Percentiles rank a stretch among this genome's conserved stretches.
phyloP scores from a whole-genome alignment of 345 rosid genomes.

The Durio zibethinus region DNA sequence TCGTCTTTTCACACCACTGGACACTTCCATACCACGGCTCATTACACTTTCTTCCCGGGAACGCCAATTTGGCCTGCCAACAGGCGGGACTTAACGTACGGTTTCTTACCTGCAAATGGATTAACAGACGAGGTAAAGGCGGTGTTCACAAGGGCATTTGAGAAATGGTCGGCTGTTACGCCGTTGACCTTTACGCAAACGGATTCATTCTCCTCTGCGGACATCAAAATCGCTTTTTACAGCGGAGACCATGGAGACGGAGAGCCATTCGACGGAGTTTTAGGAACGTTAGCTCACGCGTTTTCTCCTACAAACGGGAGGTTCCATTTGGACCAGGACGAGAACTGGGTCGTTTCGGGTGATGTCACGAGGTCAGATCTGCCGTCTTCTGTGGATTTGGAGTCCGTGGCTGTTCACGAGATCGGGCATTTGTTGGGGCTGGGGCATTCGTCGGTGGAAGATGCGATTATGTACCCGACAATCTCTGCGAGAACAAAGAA shows the following conservation, averaged over 20 bases:
- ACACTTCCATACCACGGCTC: constrained; percentile 52
- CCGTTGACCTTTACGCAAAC: constrained; percentile 57
- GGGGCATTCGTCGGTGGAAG: constrained; percentile 82
- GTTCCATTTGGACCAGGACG: constrained; percentile 71
- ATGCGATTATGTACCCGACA: constrained; percentile 79
- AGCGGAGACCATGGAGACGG: constrained; percentile 90
- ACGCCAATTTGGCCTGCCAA: constrained; percentile 62
- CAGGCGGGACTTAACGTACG: constrained; percentile 56
- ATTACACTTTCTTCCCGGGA: constrained; percentile 68
- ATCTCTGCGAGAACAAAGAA: constrained; percentile 60
- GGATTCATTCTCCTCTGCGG: constrained; percentile 32
- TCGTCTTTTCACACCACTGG: constrained; percentile 17
- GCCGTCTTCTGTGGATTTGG: constrained; percentile 65
- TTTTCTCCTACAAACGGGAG: constrained; percentile 81
- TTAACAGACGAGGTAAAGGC: constrained; percentile 45
- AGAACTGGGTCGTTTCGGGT: constrained; percentile 68
- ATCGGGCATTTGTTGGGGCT: constrained; percentile 90
- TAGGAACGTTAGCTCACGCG: constrained; percentile 91
- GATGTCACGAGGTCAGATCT: constrained; percentile 27
- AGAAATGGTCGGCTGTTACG: constrained; percentile 65
- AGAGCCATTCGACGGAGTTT: constrained; percentile 80
- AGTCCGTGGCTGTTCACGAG: constrained; percentile 93
- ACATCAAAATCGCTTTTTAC: constrained; percentile 69
- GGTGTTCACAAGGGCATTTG: constrained; percentile 71
- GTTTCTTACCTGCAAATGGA: constrained; percentile 45